phyloP scores from a whole-genome alignment of 2,329 filamentous ascomycete genomes.

The Neospermospora avenae region DNA sequence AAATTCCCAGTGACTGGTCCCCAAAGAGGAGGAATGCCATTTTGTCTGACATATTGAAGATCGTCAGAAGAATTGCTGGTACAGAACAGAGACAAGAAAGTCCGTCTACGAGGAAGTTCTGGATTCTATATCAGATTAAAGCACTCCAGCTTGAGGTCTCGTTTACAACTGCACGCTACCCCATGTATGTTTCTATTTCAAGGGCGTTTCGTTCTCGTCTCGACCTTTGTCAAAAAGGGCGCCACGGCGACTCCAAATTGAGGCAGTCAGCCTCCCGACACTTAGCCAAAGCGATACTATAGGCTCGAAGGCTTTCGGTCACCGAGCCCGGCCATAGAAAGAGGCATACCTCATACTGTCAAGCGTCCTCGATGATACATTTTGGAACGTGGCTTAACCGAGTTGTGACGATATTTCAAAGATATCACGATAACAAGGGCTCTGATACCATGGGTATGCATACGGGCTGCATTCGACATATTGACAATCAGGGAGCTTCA shows the following conservation, averaged over 20 bases:
- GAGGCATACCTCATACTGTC: background rate
- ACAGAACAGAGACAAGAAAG: background rate
- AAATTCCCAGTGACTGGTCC: slow-evolving; percentile 68
- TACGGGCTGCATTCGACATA: background rate
- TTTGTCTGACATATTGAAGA: slow-evolving; percentile 25
- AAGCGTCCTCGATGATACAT: background rate
- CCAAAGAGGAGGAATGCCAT: slow-evolving; percentile 62
- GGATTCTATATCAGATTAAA: slow-evolving; percentile 7
- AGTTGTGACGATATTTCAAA: background rate
- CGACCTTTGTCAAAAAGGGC: background rate
- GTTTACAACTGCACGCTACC: background rate
- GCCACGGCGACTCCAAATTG: background rate
- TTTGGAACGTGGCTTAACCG: background rate
- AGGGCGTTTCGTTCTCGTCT: slow-evolving; percentile 5
- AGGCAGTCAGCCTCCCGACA: background rate
- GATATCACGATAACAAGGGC: background rate
- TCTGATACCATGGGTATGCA: background rate
- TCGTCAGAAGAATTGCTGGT: slow-evolving; percentile 4
- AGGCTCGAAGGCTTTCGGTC: slow-evolving; percentile 7
- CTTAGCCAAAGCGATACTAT: background rate
- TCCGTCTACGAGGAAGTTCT: background rate
- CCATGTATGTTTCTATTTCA: slow-evolving; percentile 6
- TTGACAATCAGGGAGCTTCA: background rate
- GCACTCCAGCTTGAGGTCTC: background rate
- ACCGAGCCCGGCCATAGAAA: background rate